Base-by-base conservation (phyloP, 345 rosid species). In the Dovyalis caffra region DNA sequence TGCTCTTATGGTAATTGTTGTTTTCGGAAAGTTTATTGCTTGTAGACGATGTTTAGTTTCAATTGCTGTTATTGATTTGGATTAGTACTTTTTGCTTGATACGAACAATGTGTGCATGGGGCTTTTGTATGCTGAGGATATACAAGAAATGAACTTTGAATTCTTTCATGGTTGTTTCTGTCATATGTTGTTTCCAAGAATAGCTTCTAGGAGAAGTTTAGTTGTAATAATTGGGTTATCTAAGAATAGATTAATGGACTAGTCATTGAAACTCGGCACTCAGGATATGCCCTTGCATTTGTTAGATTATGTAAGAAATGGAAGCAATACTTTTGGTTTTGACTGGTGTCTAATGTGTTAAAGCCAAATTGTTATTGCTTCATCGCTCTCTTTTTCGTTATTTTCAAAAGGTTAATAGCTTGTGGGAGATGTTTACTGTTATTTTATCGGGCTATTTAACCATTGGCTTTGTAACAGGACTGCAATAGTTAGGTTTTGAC, bases 1-100 rank as follows among this genome's bases (percentile, higher is more conserved):
- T 87, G 98, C 98, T 64, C 97, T 93, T 47, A 91, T 93, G 98
- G 98, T 91, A 87, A 35, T 32, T 18, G 40, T 35, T 66, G n/a
- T n/a, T 35, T 0, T 33, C 10, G 23, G 61, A 6, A 38, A 28
- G 49, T 11, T 29, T 20, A 16, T 28, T 38, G 8, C 25, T 25
- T 33, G 25, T 56, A 9, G 28, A 8, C 8, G 60, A n/a, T 56
- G 28, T 32, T 23, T 61, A 49, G 28, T 40, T 49, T 66, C 43
- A 72, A 28, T 65, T 32, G 21, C 21, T 23, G 33, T 40, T 43
- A 61, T 12, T 35, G 7, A 37, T 31, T 67, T 37, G 60, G 60
- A n/a, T n/a, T 56, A 56, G 14, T 0, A 8, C n/a, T 53, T 53
- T 53, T 56, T 56, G 60, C 60, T 40, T 40, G 47, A 56, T 9